Conservation (phyloP, 1,139 yeast species). For the Saccharomycopsis hybrid region DNA sequence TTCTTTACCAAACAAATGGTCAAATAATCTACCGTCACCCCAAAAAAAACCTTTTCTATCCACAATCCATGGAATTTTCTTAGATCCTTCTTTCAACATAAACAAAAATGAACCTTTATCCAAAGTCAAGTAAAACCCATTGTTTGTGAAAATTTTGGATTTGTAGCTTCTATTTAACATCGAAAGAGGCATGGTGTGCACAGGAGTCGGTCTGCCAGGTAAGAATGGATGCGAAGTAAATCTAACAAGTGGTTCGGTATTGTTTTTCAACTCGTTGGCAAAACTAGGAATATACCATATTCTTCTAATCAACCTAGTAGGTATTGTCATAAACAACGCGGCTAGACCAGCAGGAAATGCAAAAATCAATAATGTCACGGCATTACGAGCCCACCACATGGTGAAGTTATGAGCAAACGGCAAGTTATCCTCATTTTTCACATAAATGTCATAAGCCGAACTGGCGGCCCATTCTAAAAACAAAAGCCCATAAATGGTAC, state of each 20-base stretch:
- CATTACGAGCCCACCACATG: slow-evolving; percentile 34
- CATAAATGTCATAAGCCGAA: slow-evolving; percentile 51
- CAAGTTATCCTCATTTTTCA: slow-evolving; percentile 44
- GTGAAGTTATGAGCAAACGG: slow-evolving; percentile 32
- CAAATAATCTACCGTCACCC: slow-evolving; percentile 88
- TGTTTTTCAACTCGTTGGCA: slow-evolving; percentile 31
- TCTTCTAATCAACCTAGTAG: slow-evolving; percentile 65
- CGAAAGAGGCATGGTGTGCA: slow-evolving; percentile 57
- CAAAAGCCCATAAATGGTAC: slow-evolving; percentile 60
- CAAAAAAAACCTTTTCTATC: slow-evolving; percentile 85
- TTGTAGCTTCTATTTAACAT: slow-evolving; percentile 50
- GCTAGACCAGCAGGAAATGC: slow-evolving; percentile 42
- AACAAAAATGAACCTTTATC: slow-evolving; percentile 72
- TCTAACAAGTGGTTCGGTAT: slow-evolving; percentile 40
- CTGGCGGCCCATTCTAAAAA: slow-evolving; percentile 55
- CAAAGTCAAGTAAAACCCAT: slow-evolving; percentile 80
- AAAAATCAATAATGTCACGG: slow-evolving; percentile 34
- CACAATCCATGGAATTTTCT: slow-evolving; percentile 62
- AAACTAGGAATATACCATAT: slow-evolving; percentile 68
- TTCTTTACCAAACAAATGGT: slow-evolving; percentile 73
- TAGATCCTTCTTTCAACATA: slow-evolving; percentile 54
- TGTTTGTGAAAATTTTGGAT: slow-evolving; percentile 75
- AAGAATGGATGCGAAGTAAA: slow-evolving; percentile 69
- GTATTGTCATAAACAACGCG: slow-evolving; percentile 41
- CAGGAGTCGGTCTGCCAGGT: slow-evolving; percentile 75